These are phyloP conservation scores for Perkinsus chesapeaki DNA, from an alignment of 169 alveolate genomes.

Conservation along the genomic window DNA sequence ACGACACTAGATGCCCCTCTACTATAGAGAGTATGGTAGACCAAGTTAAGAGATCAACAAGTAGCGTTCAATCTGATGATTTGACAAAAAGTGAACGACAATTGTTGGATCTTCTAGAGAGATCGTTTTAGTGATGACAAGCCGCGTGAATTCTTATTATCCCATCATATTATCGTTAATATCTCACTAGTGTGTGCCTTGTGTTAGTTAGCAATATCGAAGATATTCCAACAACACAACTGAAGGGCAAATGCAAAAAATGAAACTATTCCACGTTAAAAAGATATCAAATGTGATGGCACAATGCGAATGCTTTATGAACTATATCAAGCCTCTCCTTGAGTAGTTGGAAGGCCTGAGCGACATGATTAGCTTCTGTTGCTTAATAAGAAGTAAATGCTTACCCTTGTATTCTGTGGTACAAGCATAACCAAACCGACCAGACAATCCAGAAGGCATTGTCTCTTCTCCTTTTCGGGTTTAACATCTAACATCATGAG, in stretches of 20 bases:
- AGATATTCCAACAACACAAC: background rate
- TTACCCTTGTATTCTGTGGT: background rate
- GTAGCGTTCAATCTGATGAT: background rate
- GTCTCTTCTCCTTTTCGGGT: background rate
- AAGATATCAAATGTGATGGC: background rate
- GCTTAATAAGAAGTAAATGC: background rate
- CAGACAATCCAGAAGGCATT: background rate
- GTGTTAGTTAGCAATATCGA: background rate
- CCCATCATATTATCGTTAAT: background rate
- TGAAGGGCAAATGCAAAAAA: background rate
- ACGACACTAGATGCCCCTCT: background rate
- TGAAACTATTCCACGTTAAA: background rate
- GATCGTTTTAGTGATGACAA: background rate
- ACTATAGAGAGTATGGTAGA: background rate
- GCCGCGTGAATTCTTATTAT: background rate
- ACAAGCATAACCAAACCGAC: background rate
- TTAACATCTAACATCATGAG: background rate
- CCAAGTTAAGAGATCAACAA: background rate
- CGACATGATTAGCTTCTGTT: background rate
- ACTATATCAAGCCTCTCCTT: background rate
- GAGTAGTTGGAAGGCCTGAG: background rate
- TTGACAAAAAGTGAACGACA: background rate
- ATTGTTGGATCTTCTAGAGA: background rate
- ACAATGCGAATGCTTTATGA: background rate
- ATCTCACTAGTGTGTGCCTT: background rate